Base-by-base conservation (phyloP, 2,329 filamentous ascomycete genomes). In the Plectosphaerella plurivora region DNA sequence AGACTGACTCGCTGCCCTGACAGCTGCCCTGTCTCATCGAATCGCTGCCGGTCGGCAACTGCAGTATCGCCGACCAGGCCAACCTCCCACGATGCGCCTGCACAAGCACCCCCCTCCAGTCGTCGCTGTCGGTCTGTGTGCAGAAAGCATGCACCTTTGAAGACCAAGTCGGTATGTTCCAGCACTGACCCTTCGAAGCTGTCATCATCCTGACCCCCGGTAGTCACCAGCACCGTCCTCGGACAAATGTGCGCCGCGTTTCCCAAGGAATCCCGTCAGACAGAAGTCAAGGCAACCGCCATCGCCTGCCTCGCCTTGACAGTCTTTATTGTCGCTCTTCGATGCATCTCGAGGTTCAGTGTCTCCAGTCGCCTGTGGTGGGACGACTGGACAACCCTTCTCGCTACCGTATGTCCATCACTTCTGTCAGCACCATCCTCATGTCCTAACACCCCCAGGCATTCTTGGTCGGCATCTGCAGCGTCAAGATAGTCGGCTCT, bases 251-350 rank as follows among this genome's bases (percentile, higher is more conserved):
- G 59, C 37, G 58, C 52, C 45, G 49, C 50, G 7, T 60, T 58
- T 12, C 57, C 59, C 3, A 58, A 57, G 22, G 53, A 59, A 12
- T 61, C 58, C 2, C 51, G 58, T 15, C 53, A 54, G 14, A 37
- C 37, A 2, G 54, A 60, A n/a, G 57, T 61, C 20, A 60, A 53
- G 50, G 62, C 61, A 16, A 62, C 64, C 33, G 63, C 63, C 15
- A 61, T 65, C 48, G 41, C 18, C 24, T 53, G 58, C 11, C 51
- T 56, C 11, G 45, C 37, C 11, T 45, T 60, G 11, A 57, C 58
- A 2, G 51, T 58, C 11, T 49, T 50, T 3, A 45, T 52, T 1
- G 58, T 61, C n/a, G 42, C 51, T 15, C 49, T 58, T n/a, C 51
- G 59, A 10, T 60, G 57, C 36, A 28, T 55, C 11, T 58, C 59